phyloP scores from a whole-genome alignment of 2,329 filamentous ascomycete genomes.

The Paraphaeosphaeria sporulosa region DNA sequence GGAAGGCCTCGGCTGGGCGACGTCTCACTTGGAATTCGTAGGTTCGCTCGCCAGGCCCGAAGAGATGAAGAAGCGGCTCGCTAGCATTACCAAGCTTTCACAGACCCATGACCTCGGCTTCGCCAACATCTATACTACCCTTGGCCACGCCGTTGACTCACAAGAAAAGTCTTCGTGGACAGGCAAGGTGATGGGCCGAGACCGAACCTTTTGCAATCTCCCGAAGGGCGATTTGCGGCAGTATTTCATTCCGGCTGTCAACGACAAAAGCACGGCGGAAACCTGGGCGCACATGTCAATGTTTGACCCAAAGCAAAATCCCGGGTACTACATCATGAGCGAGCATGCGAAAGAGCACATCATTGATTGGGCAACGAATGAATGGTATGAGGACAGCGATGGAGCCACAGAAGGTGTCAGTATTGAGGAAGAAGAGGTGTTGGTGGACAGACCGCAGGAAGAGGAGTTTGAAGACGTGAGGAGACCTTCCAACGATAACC shows the following conservation, averaged over 20 bases:
- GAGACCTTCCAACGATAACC: constrained; percentile 14
- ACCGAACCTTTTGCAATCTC: constrained; percentile 86
- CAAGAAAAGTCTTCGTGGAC: constrained; percentile 50
- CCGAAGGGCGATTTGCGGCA: constrained; percentile 45
- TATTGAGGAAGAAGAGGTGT: constrained; percentile 42
- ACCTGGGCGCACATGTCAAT: constrained; percentile 80
- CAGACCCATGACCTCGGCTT: constrained; percentile 76
- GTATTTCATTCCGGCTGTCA: constrained; percentile 61
- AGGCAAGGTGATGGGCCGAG: constrained; percentile 69
- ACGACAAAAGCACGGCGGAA: constrained; percentile 82
- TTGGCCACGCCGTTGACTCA: constrained; percentile 72
- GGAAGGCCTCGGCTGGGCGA: constrained; percentile 80
- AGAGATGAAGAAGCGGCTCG: constrained; percentile 78
- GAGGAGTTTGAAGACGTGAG: constrained; percentile 38
- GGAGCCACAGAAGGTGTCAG: constrained; percentile 32
- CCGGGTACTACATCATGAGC: constrained; percentile 73
- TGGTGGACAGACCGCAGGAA: constrained; percentile 27
- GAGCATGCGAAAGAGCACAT: constrained; percentile 71
- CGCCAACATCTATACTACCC: constrained; percentile 84
- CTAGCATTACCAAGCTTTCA: constrained; percentile 70
- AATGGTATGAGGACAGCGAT: constrained; percentile 68
- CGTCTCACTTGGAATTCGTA: constrained; percentile 92
- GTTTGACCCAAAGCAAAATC: constrained; percentile 77
- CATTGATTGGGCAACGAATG: constrained; percentile 68
- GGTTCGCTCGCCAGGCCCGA: constrained; percentile 85